phyloP scores from a whole-genome alignment of 2,329 filamentous ascomycete species.

The Blastomyces silverae region DNA sequence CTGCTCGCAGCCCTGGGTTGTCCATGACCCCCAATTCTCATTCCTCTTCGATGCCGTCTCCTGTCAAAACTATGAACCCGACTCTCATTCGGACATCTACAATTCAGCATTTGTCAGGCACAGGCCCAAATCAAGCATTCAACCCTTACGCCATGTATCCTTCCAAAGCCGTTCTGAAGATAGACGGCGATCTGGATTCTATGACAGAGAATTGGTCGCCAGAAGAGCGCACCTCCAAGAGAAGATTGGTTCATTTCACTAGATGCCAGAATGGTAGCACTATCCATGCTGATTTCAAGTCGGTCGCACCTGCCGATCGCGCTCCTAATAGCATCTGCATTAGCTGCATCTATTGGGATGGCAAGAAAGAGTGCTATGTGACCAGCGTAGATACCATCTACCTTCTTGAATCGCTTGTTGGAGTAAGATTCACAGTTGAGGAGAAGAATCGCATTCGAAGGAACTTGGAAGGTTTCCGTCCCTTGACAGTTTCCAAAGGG shows the following conservation, averaged over 20 bases:
- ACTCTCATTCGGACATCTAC: constrained; percentile 62
- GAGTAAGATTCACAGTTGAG: constrained; percentile 81
- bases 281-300: constrained; percentile 70
- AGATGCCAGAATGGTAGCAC: constrained; percentile 75
- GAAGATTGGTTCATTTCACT: constrained; percentile 82
- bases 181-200: constrained; percentile 72
- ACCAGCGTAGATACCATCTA: constrained; percentile 96
- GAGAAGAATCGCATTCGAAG: constrained; percentile 97
- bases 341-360: constrained; percentile 95
- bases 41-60: constrained; percentile 41
- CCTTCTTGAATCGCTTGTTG: constrained; percentile 85
- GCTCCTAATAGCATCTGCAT: constrained; percentile 83
- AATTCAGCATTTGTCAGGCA: constrained; percentile 45
- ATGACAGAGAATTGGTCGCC: constrained; percentile 80
- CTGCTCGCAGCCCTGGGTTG: constrained; percentile 41
- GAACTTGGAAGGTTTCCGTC: constrained; percentile 90
- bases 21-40: constrained; percentile 35
- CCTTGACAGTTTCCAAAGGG: constrained; percentile 85
- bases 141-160: constrained; percentile 77
- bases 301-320: constrained; percentile 71
- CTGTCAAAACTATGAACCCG: constrained; percentile 46
- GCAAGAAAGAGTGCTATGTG: constrained; percentile 83
- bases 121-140: constrained; percentile 51
- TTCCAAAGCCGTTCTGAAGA: constrained; percentile 75
- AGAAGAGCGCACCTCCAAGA: constrained; percentile 71